These are phyloP conservation scores for Gymnopilus dilepis DNA, from an alignment of 768 basidiomycete genomes.

Conservation along the genomic window DNA sequence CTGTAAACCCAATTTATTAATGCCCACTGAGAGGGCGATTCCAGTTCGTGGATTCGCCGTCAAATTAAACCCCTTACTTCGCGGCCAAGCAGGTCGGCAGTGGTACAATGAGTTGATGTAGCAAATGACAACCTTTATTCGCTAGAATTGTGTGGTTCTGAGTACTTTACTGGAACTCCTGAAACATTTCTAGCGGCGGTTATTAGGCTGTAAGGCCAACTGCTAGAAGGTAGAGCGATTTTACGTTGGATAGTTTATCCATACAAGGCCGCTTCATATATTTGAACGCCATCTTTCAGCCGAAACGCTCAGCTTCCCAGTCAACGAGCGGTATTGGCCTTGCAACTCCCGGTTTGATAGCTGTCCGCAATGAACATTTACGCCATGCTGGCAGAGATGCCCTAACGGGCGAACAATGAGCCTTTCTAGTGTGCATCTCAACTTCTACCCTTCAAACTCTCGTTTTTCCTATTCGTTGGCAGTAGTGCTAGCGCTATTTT, in stretches of 20 bases:
- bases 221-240: neutral
- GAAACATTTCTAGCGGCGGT: neutral
- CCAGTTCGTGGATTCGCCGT: neutral
- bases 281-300: too few species aligned
- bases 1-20: neutral
- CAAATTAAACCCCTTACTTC: neutral
- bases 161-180: neutral
- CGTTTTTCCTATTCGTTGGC: neutral
- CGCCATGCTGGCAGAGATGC: neutral
- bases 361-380: neutral
- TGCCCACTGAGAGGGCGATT: neutral
- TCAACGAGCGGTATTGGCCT: too few species aligned
- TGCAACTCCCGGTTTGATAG: too few species aligned
- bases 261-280: neutral
- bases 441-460: neutral
- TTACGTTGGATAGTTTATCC: neutral
- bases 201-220: neutral
- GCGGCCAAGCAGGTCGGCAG: neutral
- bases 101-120: neutral
- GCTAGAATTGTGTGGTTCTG: neutral
- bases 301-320: too few species aligned
- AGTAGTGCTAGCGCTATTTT: neutral
- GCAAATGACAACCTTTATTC: neutral
- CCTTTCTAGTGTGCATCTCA: neutral
- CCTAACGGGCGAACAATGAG: slow-evolving; percentile 7